phyloP scores from a whole-genome alignment of 805 yeast species.

The Kurtzmaniella cleridarum region DNA sequence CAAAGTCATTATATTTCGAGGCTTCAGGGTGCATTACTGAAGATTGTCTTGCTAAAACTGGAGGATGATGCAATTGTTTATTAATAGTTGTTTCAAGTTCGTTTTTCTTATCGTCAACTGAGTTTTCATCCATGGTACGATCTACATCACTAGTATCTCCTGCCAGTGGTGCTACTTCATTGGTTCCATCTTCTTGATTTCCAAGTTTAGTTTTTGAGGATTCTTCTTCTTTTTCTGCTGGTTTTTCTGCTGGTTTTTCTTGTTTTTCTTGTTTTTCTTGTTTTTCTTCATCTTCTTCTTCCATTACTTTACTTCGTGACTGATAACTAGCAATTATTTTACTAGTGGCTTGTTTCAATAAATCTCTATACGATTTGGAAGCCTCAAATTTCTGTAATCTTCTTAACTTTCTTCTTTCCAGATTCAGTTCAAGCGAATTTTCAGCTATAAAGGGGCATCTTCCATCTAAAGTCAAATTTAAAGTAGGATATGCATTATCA shows the following conservation, averaged over 20 bases:
- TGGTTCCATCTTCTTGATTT: conserved; percentile 18
- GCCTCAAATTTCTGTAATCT: conserved; percentile 36
- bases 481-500: conserved; percentile 46
- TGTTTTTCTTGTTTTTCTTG: conserved; percentile 7
- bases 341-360: conserved; percentile 28
- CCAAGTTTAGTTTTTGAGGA: conserved; percentile 20
- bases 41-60: conserved; percentile 29
- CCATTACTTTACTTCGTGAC: neutral
- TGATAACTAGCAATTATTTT: conserved; percentile 13
- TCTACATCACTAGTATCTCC: conserved; percentile 10
- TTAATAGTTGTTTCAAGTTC: neutral
- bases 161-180: conserved; percentile 7
- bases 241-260: conserved; percentile 5
- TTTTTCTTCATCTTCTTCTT: conserved; percentile 7
- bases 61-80: conserved; percentile 23
- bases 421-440: conserved; percentile 31
- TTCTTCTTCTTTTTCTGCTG: conserved; percentile 20
- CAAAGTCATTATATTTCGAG: conserved; percentile 39
- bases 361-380: conserved; percentile 36
- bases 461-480: conserved; percentile 62
- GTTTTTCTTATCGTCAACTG: conserved; percentile 3
- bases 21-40: conserved; percentile 32
- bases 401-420: conserved; percentile 35
- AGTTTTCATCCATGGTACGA: conserved; percentile 6
- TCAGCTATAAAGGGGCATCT: conserved; percentile 80